phyloP scores from a whole-genome alignment of 225 moss, liverwort and hornwort species.

The Pleurozium schreberi region DNA sequence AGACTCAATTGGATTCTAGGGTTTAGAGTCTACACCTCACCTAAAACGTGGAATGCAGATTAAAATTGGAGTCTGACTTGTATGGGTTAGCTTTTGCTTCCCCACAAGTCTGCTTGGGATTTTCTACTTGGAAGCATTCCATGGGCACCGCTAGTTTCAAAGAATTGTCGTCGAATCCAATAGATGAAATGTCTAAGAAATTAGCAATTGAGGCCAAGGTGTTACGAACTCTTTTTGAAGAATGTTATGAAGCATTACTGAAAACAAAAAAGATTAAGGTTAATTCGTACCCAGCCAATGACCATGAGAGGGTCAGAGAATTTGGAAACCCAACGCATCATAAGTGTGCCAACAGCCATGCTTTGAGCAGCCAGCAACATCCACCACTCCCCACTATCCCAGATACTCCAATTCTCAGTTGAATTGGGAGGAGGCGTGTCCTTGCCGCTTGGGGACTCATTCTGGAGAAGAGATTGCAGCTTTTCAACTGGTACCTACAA shows the following conservation, averaged over 20 bases:
- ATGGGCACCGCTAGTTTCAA: not conserved
- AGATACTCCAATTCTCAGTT: constrained; percentile 26
- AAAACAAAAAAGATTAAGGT: not conserved
- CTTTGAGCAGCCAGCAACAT: constrained; percentile 87
- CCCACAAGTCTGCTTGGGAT: not conserved
- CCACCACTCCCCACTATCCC: constrained; percentile 95
- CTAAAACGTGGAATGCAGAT: not conserved
- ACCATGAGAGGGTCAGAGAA: constrained; percentile 17
- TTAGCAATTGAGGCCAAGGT: not conserved
- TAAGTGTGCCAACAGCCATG: constrained; percentile 87
- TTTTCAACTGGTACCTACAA: constrained; percentile 36
- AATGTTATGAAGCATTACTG: not conserved
- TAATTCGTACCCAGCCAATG: constrained; percentile 9
- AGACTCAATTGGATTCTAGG: too few relatives aligned
- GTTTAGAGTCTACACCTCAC: not conserved
- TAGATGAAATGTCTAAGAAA: not conserved
- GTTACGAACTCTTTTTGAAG: not conserved
- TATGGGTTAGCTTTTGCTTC: not conserved
- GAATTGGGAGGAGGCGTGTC: not conserved
- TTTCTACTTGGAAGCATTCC: not conserved
- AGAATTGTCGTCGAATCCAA: not conserved
- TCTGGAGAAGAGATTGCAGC: not conserved
- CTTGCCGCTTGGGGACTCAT: not conserved
- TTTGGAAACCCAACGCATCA: constrained; percentile 63
- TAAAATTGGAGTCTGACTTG: not conserved